phyloP scores from a whole-genome alignment of 345 rosid species.

The Salix udensis region DNA sequence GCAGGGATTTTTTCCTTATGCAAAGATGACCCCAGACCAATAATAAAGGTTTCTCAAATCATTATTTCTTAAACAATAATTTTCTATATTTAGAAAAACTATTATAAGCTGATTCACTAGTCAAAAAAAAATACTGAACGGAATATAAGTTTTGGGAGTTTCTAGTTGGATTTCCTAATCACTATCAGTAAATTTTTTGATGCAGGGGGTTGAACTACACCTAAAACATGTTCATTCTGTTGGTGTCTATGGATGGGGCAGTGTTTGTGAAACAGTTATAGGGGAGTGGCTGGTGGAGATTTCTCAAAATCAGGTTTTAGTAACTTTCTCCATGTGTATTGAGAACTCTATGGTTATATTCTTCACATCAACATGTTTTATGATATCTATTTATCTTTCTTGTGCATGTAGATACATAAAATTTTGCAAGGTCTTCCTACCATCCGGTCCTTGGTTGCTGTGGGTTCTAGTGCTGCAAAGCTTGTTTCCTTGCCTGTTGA shows the following conservation, averaged over 20 bases:
- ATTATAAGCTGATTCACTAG: neutral
- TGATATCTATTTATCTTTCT: neutral
- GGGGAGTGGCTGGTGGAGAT: conserved; percentile 97
- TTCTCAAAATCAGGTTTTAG: conserved; percentile 84
- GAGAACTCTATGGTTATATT: conserved; percentile 10
- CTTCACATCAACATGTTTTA: neutral
- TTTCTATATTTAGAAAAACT: too few species aligned
- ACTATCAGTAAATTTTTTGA: neutral
- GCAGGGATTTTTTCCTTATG: too few species aligned
- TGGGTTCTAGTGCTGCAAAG: conserved; percentile 75
- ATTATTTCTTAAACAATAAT: too few species aligned
- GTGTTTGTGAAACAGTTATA: conserved; percentile 70
- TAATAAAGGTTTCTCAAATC: too few species aligned
- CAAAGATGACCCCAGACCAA: too few species aligned
- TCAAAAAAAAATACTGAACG: neutral
- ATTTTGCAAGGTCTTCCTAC: conserved; percentile 71
- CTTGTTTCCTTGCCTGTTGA: conserved; percentile 80
- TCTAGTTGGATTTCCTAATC: too few species aligned
- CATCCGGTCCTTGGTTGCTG: conserved; percentile 69
- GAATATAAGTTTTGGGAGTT: too few species aligned
- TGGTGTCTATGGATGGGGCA: conserved; percentile 85
- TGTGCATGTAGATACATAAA: conserved; percentile 53
- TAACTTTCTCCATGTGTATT: conserved; percentile 2
- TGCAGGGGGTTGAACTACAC: conserved; percentile 85
- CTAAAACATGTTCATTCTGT: conserved; percentile 88